These are phyloP conservation scores for Daldinia caldariorum DNA, from an alignment of 495 filamentous ascomycete species.

Conservation along the genomic window DNA sequence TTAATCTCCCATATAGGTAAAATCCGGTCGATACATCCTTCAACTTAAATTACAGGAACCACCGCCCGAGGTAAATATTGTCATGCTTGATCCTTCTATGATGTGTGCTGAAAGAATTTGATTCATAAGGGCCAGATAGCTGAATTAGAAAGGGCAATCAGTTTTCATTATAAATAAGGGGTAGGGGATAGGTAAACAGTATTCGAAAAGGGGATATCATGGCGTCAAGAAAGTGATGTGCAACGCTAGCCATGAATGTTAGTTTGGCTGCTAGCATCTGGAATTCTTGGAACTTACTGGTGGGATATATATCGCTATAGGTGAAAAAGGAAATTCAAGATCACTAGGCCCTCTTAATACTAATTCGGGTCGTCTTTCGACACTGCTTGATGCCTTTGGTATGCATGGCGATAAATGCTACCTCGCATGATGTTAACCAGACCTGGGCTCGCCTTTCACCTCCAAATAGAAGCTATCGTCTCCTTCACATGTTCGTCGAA, in stretches of 20 bases:
- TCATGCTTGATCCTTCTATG: not conserved
- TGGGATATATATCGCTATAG: not conserved
- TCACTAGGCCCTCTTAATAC: too few relatives aligned
- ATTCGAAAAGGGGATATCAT: not conserved
- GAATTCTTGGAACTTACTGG: not conserved
- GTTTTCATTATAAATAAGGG: not conserved
- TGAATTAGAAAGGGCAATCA: not conserved
- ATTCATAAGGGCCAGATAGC: not conserved
- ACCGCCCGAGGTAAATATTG: not conserved
- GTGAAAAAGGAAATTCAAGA: too few relatives aligned
- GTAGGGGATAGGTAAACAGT: not conserved
- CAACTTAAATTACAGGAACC: not conserved
- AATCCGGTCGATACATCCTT: not conserved
- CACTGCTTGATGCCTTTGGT: not conserved
- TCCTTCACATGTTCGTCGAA: conserved; percentile 12
- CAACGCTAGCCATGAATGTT: not conserved
- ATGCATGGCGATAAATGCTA: not conserved
- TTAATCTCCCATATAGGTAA: not conserved
- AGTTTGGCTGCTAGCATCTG: not conserved
- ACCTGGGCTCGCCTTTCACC: conserved; percentile 3
- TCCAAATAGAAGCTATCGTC: conserved; percentile 25
- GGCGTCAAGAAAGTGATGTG: not conserved
- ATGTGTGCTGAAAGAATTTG: not conserved
- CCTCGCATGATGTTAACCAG: not conserved
- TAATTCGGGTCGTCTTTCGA: not conserved